A percentile compares a stretch with the other conserved stretches of the same genome.
These are phyloP conservation scores for Colletotrichum sp. DNA, from an alignment of 2,329 filamentous ascomycete species.

Conservation along the genomic window DNA sequence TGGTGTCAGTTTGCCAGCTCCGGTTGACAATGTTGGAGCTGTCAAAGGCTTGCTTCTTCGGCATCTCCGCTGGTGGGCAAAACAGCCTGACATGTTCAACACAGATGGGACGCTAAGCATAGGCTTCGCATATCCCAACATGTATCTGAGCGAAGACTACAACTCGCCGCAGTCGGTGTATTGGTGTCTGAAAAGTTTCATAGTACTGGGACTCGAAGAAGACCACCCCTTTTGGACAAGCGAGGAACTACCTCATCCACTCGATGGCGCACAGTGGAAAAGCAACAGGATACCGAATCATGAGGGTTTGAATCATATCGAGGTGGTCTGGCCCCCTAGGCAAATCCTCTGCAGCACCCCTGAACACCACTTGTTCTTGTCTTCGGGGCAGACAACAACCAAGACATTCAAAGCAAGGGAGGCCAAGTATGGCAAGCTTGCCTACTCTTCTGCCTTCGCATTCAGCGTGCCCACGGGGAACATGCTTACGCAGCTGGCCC, in stretches of 20 bases:
- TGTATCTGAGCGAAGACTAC: constrained; percentile 55
- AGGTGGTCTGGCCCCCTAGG: constrained; percentile 29
- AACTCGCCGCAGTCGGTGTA: constrained; percentile 56
- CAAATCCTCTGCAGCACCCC: constrained; percentile 44
- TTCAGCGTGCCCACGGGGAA: constrained; percentile 37
- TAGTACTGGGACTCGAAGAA: constrained; percentile 36
- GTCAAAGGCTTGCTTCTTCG: constrained; percentile 47
- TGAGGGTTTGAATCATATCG: background rate
- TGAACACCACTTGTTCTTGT: constrained; percentile 42
- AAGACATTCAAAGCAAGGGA: constrained; percentile 36
- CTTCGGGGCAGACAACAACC: constrained; percentile 36
- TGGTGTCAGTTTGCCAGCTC: constrained; percentile 35
- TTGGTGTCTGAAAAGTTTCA: constrained; percentile 51
- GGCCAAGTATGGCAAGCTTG: constrained; percentile 44
- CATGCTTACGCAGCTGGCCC: constrained; percentile 29
- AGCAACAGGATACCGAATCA: background rate
- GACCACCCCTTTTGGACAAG: constrained; percentile 44
- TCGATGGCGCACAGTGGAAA: background rate
- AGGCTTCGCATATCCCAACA: constrained; percentile 38
- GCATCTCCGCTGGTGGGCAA: constrained; percentile 48
- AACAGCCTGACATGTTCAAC: constrained; percentile 42
- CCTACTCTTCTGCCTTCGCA: constrained; percentile 42
- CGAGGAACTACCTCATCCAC: constrained; percentile 40
- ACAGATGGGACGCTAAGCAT: constrained; percentile 48
- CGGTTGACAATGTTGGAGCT: constrained; percentile 32